Percentiles rank a stretch among this genome's conserved stretches.
These are phyloP conservation scores for Glaciozyma martinii DNA, from an alignment of 768 basidiomycete species.

Conservation along the genomic window DNA sequence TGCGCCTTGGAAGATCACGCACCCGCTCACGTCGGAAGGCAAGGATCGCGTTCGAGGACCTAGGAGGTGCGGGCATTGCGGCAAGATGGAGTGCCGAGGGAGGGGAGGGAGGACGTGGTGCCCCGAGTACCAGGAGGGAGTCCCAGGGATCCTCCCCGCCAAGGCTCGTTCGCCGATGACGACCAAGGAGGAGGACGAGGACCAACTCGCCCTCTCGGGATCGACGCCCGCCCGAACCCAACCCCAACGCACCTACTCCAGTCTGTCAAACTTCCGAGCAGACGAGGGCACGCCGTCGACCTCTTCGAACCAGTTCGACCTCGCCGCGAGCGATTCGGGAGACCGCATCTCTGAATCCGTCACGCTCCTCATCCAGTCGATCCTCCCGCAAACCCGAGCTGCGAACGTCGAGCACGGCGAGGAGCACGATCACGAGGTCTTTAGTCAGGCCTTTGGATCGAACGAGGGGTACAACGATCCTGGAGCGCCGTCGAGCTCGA, in stretches of 20 bases:
- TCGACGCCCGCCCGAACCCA: not conserved
- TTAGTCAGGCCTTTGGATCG: too few relatives aligned
- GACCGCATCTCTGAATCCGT: not conserved
- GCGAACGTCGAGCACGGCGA: not conserved
- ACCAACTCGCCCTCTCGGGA: not conserved
- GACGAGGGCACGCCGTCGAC: not conserved
- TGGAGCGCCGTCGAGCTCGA: not conserved
- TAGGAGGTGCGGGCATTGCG: conserved; percentile 1
- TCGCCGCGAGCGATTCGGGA: not conserved
- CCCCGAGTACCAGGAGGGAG: not conserved
- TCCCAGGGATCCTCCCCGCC: not conserved
- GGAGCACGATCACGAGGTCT: not conserved
- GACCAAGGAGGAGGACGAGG: not conserved
- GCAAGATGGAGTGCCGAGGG: not conserved
- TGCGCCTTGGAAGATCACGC: not conserved
- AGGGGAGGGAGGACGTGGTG: conserved; percentile 1
- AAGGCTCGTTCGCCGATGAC: not conserved
- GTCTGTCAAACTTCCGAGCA: not conserved
- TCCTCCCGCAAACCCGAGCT: not conserved
- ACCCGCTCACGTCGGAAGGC: not conserved
- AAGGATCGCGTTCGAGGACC: not conserved
- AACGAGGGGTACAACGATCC: not conserved
- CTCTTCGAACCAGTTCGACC: not conserved
- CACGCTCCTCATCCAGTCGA: not conserved
- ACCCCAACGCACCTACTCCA: not conserved